Evolutionary conservation across 2,329 filamentous ascomycete species (phyloP).

Genomic region (Hypoxylon sp.): DNA sequence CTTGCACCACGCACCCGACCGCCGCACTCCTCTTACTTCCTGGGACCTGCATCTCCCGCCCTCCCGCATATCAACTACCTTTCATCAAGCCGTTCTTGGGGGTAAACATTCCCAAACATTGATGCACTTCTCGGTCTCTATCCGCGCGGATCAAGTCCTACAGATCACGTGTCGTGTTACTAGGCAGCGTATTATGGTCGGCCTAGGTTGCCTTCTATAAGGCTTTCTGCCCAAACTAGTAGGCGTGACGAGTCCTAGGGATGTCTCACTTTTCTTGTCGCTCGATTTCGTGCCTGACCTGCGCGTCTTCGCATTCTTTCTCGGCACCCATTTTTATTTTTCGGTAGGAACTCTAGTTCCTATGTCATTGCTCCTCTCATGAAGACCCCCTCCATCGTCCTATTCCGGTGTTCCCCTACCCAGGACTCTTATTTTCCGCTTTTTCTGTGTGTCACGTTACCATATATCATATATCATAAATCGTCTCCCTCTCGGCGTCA

Average conservation of each 20-base stretch:
- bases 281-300: conserved; percentile 22
- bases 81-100: conserved; percentile 2
- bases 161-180: conserved; percentile 40
- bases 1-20: conserved; percentile 33
- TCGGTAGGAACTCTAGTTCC: conserved; percentile 1
- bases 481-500: not conserved
- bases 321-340: not conserved
- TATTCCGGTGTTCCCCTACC: not conserved
- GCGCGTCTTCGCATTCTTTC: not conserved
- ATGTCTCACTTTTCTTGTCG: conserved; percentile 24
- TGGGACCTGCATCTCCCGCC: conserved; percentile 33
- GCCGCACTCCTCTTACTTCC: conserved; percentile 29
- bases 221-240: conserved; percentile 15
- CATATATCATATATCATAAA: not conserved
- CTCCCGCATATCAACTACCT: conserved; percentile 8
- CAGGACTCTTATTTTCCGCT: not conserved
- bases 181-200: conserved; percentile 34
- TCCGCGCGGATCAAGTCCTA: conserved; percentile 37
- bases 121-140: conserved; percentile 8
- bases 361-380: not conserved
- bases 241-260: conserved; percentile 29
- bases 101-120: conserved; percentile 14
- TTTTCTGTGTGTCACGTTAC: not conserved
- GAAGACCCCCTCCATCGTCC: not conserved
- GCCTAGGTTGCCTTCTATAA: conserved; percentile 39